Conservation (phyloP, 176 grass and related monocot genomes). For the Bromus sterilis region DNA sequence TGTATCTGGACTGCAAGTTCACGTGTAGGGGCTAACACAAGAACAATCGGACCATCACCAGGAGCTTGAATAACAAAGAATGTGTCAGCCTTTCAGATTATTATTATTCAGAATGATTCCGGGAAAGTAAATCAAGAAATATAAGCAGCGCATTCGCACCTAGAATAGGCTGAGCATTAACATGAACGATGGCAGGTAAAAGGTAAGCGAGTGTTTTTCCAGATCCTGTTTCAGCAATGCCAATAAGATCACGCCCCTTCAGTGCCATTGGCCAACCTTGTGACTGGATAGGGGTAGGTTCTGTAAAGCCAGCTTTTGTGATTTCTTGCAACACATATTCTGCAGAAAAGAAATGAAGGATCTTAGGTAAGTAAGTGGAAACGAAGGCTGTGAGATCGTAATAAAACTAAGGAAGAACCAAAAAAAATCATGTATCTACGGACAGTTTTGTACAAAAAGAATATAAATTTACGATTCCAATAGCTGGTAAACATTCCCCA, state of each 20-base stretch:
- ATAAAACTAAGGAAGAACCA: not conserved
- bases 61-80: constrained; percentile 48
- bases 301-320: constrained; percentile 76
- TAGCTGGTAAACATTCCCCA: too few relatives aligned
- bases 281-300: constrained; percentile 90
- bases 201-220: constrained; percentile 94
- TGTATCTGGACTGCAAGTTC: constrained; percentile 97
- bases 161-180: constrained; percentile 95
- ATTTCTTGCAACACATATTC: constrained; percentile 95
- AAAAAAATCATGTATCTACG: not conserved
- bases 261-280: constrained; percentile 99
- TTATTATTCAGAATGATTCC: not conserved
- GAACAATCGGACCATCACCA: constrained; percentile 86
- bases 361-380: not conserved
- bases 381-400: not conserved
- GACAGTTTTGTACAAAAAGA: not conserved
- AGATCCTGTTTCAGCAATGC: constrained; percentile 98
- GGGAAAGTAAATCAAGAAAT: not conserved
- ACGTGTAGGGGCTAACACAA: constrained; percentile 86
- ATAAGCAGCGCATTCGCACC: constrained; percentile 41
- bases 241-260: constrained; percentile 88
- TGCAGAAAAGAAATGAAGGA: constrained; percentile 22
- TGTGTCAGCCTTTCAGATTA: not conserved
- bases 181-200: constrained; percentile 91
- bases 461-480: not conserved